Base-by-base conservation (phyloP, 495 filamentous ascomycete genomes). In the Penicillium manginii region DNA sequence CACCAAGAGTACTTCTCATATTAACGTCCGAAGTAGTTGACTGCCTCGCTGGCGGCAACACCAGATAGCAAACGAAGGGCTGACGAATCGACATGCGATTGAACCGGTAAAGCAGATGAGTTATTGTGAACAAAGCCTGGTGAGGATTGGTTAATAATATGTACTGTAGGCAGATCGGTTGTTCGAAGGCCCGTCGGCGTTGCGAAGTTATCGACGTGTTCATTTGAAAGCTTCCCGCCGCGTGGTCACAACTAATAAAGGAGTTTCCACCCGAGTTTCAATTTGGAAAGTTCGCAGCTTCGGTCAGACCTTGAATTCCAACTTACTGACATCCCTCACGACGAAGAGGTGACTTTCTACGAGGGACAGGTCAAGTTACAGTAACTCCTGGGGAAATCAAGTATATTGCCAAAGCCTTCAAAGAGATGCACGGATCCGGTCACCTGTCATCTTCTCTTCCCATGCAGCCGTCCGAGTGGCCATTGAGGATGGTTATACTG, bases 1-100 rank as follows among this genome's bases (percentile, higher is more conserved):
- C 11, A 52, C 23, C 49, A 4, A 52, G 17, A 52, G 49, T 52
- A 52, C 49, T 52, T 52, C 49, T 35, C n/a, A 52, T 52, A 39
- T 52, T 29, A 7, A 39, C 12, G 35, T 2, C 35, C 35, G 35
- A 18, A 50, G 29, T 33, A 53, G 51, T 18, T 53, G 33, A 42
- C 51, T 40, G 51, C 15, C 42, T 47, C 53, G 43, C 53, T 47
- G 53, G 53, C 42, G 53, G 40, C 53, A 48, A 47, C 53, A 55
- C 53, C 40, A 55, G 40, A 48, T 55, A 55, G 42, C 43, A 47
- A 15, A 51, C 49, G 52, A 54, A 45, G 35, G 52, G 19, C 52
- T 54, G 39, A 46, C 22, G 39, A 54, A 54, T 54, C 37, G 37
- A 54, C 37, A 54, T 54, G 39, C 52, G 39, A 54, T 54, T 21